Conservation (phyloP, 345 rosid genomes). For the Kernera saxatilis region DNA sequence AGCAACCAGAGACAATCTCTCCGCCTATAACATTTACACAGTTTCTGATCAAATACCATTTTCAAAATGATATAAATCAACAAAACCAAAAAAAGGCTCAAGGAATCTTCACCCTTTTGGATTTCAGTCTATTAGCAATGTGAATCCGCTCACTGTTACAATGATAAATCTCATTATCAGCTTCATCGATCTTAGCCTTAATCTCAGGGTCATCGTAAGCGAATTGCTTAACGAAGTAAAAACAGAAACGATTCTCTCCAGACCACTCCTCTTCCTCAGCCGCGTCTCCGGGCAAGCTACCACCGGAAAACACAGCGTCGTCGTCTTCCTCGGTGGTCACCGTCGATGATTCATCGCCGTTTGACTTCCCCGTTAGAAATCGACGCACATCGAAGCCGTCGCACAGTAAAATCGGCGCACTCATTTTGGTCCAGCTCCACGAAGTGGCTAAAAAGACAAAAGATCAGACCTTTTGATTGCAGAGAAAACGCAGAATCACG, state of each 20-base stretch:
- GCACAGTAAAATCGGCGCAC: slow-evolving; percentile 10
- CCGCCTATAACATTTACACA: slow-evolving; percentile 31
- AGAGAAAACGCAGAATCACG: neutral
- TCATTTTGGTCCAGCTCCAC: slow-evolving; percentile 12
- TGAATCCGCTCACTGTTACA: slow-evolving; percentile 43
- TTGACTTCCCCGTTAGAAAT: neutral
- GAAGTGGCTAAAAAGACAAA: neutral
- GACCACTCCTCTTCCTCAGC: slow-evolving; percentile 74
- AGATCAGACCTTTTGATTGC: neutral
- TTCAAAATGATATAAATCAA: neutral
- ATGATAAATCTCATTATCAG: slow-evolving; percentile 54
- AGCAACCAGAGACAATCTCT: slow-evolving; percentile 39
- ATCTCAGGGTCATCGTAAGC: slow-evolving; percentile 62
- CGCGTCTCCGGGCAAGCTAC: slow-evolving; percentile 43
- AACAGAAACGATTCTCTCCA: slow-evolving; percentile 48
- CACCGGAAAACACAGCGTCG: slow-evolving; percentile 36
- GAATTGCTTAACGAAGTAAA: slow-evolving; percentile 50
- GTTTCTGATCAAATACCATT: neutral
- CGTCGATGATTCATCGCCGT: slow-evolving; percentile 22
- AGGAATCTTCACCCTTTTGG: slow-evolving; percentile 46
- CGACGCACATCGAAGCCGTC: slow-evolving; percentile 18
- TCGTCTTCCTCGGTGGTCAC: slow-evolving; percentile 35
- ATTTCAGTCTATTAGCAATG: slow-evolving; percentile 40
- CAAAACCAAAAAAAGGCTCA: neutral
- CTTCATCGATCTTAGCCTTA: slow-evolving; percentile 54